Evolutionary conservation across 805 yeast genomes (phyloP).

Genomic region (Saccharomycopsis synnaedendra): DNA sequence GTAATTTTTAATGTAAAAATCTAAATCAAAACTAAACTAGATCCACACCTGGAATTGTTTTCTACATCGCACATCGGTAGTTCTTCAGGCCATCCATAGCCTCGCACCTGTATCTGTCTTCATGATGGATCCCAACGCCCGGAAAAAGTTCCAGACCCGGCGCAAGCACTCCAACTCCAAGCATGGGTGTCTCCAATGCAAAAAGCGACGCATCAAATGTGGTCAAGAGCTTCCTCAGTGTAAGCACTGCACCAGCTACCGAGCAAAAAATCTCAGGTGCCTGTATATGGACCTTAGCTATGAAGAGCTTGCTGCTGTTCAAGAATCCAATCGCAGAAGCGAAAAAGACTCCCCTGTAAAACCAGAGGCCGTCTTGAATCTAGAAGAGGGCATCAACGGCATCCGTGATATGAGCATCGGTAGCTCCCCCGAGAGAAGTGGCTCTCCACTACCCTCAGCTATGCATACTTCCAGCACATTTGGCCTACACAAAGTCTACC

Average conservation of each 20-base stretch:
- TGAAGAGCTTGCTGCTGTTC: slow-evolving; percentile 1
- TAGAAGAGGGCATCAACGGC: no score
- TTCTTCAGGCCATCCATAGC: no score
- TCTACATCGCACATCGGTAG: no score
- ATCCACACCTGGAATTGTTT: no score
- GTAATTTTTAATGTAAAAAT: no score
- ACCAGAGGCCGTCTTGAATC: no score
- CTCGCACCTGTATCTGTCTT: no score
- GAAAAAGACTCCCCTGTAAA: not conserved
- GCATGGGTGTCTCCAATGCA: slow-evolving; percentile 61
- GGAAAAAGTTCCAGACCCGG: slow-evolving; percentile 22
- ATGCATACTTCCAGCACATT: no score
- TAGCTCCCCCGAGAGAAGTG: no score
- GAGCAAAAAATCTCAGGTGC: slow-evolving; percentile 13
- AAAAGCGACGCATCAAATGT: slow-evolving; percentile 51
- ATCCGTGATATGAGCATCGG: no score
- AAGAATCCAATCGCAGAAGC: slow-evolving; percentile 2
- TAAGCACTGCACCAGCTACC: slow-evolving; percentile 31
- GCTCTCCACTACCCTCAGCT: no score
- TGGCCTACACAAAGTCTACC: not conserved
- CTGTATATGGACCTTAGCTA: slow-evolving; percentile 9
- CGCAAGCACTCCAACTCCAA: slow-evolving; percentile 60
- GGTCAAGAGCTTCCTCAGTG: slow-evolving; percentile 53
- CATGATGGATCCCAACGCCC: not conserved
- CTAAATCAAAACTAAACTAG: no score